Evolutionary conservation across 2,329 filamentous ascomycete genomes (phyloP), one percentile per base, ranked within the genome.

Genomic region (Balansia obtecta): DNA sequence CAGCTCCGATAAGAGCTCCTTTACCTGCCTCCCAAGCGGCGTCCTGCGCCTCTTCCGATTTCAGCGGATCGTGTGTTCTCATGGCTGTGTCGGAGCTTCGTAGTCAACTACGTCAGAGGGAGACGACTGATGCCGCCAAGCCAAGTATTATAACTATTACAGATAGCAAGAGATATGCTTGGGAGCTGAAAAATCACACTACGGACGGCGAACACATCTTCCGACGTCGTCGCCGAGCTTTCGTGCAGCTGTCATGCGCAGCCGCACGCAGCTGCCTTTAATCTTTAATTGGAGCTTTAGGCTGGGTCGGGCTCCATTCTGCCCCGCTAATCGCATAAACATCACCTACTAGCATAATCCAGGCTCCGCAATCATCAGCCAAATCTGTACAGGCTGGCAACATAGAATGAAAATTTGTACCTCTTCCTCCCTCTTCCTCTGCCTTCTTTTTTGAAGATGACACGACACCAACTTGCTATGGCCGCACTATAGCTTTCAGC

Each of bases 11-110:
- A 33, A 78, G 66, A 16, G 83, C 86, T 37, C 86, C 87, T 54
- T 75, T 75, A 2, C 74, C 75, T 37, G 85, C 86, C 60, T 86
- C 83, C 80, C 82, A 84, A 41, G 83, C 81, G 45, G 86, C 86
- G 51, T 77, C 72, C 55, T 77, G 77, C 46, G 83, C 80, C 64
- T 91, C 86, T 41, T 79, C 77, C 56, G 77, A 79, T 48, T 77
- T 77, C 60, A 84, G 68, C 54, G 72, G 75, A 57, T 77, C 80
- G 67, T 80, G 74, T 49, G 68, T 60, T 55, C 68, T 69, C 71
- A 80, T 74, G 39, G 45, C 58, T 43, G 44, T 37, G 18, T 4
- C 22, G 11, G 11, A 16, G 34, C 32, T 44, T n/a, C 5, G 38
- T 38, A 20, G 51, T 22, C 30, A 18, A 47, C 13, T 44, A 33